Evolutionary conservation across 768 basidiomycete genomes (phyloP), one percentile per base, ranked within the genome.

Genomic region (Boletellus ananiceps): DNA sequence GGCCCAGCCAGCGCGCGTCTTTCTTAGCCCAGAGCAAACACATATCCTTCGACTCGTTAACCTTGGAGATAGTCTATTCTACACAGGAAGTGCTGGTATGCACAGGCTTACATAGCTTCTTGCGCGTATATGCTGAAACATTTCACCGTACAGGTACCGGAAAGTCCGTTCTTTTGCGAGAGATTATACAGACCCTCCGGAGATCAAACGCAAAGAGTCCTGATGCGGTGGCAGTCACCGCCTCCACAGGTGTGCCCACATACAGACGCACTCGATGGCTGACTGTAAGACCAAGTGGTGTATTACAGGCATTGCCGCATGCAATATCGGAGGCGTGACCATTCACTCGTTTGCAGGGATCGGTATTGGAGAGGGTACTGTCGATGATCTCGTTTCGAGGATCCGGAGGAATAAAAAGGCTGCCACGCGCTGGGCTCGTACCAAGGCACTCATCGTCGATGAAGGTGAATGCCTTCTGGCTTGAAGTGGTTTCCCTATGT

Each of bases 271-370:
- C 37, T 15, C 16, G 1, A 14, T 14, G 15, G 23, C 18, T 19
- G 19, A 27, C 41, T 7, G 23, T 47, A 41, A 50, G 9, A 19
- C 31, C 27, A 32, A 52, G 39, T 36, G 25, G 32, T 38, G 21
- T 27, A 14, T 48, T 27, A 23, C 49, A 86, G 88, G 88, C 38
- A 96, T 98, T 58, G 95, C 95, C 7, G 95, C 95, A 5, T 96
- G 93, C 67, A 97, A 99, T 57, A 93, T 99, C 43, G 95, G 95
- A 9, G 95, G 96, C 35, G 81, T 89, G 19, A 98, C 95, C 0
- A 79, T 98, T 32, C 95, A 99, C 65, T 94, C 91, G 0, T 99
- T 96, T 63, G 83, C 88, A n/a, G 94, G 95, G 0, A 88, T 95
- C 51, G 95, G 95, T 0, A 69, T 96, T 1, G 95, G 90, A 2